Conservation (phyloP, 1,139 yeast genomes). For the Yamadazyma atlantica region DNA sequence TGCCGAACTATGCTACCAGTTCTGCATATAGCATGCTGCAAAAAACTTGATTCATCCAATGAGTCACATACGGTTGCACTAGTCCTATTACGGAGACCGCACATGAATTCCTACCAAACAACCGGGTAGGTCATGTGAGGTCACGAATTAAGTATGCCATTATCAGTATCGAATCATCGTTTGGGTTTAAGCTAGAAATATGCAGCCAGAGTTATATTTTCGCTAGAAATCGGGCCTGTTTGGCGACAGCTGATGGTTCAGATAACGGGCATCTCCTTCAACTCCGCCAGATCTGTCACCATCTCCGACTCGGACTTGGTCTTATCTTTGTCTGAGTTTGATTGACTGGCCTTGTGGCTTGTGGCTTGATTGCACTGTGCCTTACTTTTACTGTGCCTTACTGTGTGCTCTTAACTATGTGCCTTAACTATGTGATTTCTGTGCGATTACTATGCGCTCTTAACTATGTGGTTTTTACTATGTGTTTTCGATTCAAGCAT, state of each 20-base stretch:
- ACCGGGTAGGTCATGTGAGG: not conserved
- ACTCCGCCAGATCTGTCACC: not conserved
- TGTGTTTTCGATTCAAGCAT: too few species aligned
- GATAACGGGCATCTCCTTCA: not conserved
- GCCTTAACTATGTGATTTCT: too few species aligned
- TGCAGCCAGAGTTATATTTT: not conserved
- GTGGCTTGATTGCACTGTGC: too few species aligned
- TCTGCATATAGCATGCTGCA: constrained; percentile 1
- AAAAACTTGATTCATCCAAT: constrained; percentile 2
- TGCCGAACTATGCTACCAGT: not conserved
- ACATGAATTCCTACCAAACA: too few species aligned
- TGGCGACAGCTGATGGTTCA: not conserved
- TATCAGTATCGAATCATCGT: constrained; percentile 7
- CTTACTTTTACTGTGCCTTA: too few species aligned
- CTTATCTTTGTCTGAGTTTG: not conserved
- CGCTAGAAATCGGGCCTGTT: not conserved
- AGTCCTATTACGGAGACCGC: not conserved
- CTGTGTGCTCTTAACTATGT: too few species aligned
- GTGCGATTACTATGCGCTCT: too few species aligned
- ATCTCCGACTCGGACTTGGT: not conserved
- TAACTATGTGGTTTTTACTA: not conserved
- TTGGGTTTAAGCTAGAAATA: not conserved
- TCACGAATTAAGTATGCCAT: not conserved
- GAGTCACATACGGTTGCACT: constrained; percentile 1
- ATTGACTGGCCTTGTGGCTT: too few species aligned